These are phyloP conservation scores for Aspergillus fructus DNA, from an alignment of 2,329 filamentous ascomycete species.

Conservation along the genomic window DNA sequence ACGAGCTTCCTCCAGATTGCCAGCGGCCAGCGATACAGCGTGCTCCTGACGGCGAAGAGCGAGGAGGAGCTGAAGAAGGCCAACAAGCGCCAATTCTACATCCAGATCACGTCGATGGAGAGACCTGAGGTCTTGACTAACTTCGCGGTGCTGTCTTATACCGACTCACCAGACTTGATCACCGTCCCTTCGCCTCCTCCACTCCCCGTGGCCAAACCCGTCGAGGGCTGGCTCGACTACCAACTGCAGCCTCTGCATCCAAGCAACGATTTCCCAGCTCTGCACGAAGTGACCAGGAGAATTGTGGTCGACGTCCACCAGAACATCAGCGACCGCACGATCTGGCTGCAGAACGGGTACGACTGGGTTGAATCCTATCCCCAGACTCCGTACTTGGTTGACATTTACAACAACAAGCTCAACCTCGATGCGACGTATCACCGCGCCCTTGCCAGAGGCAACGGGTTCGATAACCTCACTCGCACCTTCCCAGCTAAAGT, in stretches of 20 bases:
- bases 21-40: constrained; percentile 61
- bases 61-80: constrained; percentile 22
- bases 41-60: constrained; percentile 54
- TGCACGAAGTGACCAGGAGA: constrained; percentile 50
- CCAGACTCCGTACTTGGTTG: constrained; percentile 46
- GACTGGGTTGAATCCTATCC: constrained; percentile 46
- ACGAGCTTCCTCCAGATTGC: constrained; percentile 53
- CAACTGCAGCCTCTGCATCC: constrained; percentile 16
- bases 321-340: constrained; percentile 23
- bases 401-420: constrained; percentile 37
- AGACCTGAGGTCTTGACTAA: constrained; percentile 25
- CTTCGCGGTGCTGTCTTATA: constrained; percentile 25
- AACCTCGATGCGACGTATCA: neutral
- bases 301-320: constrained; percentile 46
- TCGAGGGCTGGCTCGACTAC: constrained; percentile 22
- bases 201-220: constrained; percentile 5
- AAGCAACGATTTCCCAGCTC: constrained; percentile 17
- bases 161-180: neutral
- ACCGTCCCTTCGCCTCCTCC: constrained; percentile 2
- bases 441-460: constrained; percentile 22
- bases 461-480: constrained; percentile 44
- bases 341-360: constrained; percentile 42
- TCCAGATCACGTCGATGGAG: constrained; percentile 33
- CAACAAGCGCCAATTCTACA: constrained; percentile 50
- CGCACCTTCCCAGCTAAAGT: constrained; percentile 44